Percentiles rank a stretch among this genome's conserved stretches.
phyloP scores from a whole-genome alignment of 768 basidiomycete genomes.

The Rhizopogon vinicolor region DNA sequence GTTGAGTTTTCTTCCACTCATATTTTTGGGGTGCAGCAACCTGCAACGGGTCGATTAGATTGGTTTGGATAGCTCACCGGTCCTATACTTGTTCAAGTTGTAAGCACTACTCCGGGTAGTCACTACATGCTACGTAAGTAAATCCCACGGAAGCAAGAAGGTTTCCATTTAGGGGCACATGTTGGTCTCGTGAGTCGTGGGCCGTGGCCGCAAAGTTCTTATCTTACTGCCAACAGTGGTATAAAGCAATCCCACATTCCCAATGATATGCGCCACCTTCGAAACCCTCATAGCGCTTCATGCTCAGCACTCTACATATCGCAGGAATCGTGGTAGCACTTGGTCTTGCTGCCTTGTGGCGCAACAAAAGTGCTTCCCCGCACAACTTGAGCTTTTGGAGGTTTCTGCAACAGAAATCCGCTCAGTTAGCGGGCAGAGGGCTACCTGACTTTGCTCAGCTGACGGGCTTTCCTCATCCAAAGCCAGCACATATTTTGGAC shows the following conservation, averaged over 20 bases:
- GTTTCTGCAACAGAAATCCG: neutral
- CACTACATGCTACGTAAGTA: too few relatives aligned
- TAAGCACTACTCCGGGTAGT: too few relatives aligned
- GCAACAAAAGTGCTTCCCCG: neutral
- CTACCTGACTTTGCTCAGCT: constrained; percentile 37
- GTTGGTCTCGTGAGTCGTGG: neutral
- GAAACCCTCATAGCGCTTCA: neutral
- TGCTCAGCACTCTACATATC: constrained; percentile 5
- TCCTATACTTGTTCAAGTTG: too few relatives aligned
- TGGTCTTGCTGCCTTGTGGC: constrained; percentile 2
- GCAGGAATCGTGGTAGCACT: neutral
- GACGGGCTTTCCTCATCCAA: constrained; percentile 40
- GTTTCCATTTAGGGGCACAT: too few relatives aligned
- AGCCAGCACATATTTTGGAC: constrained; percentile 37
- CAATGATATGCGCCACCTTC: neutral
- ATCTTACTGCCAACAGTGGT: neutral
- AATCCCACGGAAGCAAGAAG: too few relatives aligned
- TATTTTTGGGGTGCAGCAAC: constrained; percentile 13
- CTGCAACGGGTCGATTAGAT: neutral
- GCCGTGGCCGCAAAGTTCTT: neutral
- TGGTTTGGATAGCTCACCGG: too few relatives aligned
- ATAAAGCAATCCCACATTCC: too few relatives aligned
- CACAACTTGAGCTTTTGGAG: neutral
- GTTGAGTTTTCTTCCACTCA: constrained; percentile 60
- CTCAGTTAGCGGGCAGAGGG: constrained; percentile 1